Percentiles rank a stretch among this genome's conserved stretches.
Evolutionary conservation across 768 basidiomycete species (phyloP).

Genomic region (Mycena albidolilacea): DNA sequence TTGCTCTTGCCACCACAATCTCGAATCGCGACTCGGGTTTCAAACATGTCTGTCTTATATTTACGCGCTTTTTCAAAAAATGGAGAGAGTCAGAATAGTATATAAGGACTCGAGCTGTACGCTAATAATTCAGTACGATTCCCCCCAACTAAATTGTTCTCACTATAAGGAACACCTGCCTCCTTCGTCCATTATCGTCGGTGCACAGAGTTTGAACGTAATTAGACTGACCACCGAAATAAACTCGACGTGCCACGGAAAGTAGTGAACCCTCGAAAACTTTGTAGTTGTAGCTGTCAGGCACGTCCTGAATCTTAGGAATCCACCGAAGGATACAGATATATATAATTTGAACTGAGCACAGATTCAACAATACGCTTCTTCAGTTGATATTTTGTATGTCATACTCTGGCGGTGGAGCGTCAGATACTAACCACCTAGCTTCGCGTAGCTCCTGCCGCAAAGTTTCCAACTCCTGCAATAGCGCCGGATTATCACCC

Average conservation of each 20-base stretch:
- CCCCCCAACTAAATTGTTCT: too few relatives aligned
- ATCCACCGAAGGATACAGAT: conserved; percentile 19
- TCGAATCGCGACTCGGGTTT: too few relatives aligned
- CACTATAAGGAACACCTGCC: too few relatives aligned
- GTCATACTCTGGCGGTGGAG: conserved; percentile 20
- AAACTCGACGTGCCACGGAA: neutral
- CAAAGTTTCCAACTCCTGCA: conserved; percentile 21
- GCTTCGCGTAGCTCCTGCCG: conserved; percentile 20
- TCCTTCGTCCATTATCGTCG: too few relatives aligned
- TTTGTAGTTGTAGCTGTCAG: conserved; percentile 1
- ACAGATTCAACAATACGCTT: conserved; percentile 15
- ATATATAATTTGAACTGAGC: conserved; percentile 20
- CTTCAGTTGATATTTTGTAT: conserved; percentile 10
- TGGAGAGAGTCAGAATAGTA: too few relatives aligned
- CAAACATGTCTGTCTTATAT: too few relatives aligned
- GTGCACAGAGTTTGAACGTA: conserved; percentile 6
- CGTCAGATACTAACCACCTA: conserved; percentile 22
- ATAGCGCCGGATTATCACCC: conserved; percentile 14
- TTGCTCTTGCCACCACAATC: too few relatives aligned
- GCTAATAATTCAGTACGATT: too few relatives aligned
- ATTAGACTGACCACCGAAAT: neutral
- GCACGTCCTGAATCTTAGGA: neutral
- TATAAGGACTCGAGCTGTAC: too few relatives aligned
- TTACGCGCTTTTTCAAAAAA: too few relatives aligned
- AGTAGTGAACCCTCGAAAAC: conserved; percentile 4